These are phyloP conservation scores for Psilocybe subaeruginosa DNA, from an alignment of 768 basidiomycete species.

Conservation along the genomic window DNA sequence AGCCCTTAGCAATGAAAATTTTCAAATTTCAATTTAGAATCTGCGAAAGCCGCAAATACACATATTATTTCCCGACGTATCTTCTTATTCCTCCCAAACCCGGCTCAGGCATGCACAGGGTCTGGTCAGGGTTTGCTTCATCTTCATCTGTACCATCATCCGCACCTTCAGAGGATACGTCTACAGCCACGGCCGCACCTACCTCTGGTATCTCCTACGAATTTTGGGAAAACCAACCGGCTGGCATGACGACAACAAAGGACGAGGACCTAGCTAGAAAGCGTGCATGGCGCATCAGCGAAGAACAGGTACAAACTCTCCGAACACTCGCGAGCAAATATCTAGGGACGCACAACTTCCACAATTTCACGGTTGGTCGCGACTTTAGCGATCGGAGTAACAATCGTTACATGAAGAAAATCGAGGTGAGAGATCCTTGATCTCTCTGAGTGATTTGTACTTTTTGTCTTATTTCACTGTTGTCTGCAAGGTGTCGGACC, in stretches of 20 bases:
- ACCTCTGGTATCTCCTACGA: slow-evolving; percentile 40
- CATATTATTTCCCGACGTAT: slow-evolving; percentile 95
- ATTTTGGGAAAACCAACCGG: slow-evolving; percentile 62
- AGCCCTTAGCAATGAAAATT: no score
- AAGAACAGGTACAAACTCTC: slow-evolving; percentile 57
- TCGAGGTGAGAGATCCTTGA: slow-evolving; percentile 56
- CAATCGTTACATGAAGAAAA: slow-evolving; percentile 84
- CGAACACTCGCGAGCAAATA: slow-evolving; percentile 63
- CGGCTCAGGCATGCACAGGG: slow-evolving; percentile 58
- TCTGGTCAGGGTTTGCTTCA: slow-evolving; percentile 35
- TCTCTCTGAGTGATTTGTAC: no score
- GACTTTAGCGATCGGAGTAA: slow-evolving; percentile 84
- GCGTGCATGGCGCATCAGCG: slow-evolving; percentile 67
- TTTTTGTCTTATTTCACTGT: background rate
- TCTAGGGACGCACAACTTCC: slow-evolving; percentile 94
- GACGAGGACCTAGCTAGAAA: slow-evolving; percentile 70
- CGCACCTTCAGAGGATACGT: background rate
- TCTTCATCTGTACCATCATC: background rate
- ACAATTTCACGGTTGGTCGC: slow-evolving; percentile 93
- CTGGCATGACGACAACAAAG: slow-evolving; percentile 31
- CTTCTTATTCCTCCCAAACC: slow-evolving; percentile 90
- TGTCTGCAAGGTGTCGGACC: slow-evolving; percentile 71
- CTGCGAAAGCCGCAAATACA: slow-evolving; percentile 96
- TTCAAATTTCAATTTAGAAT: slow-evolving; percentile 51
- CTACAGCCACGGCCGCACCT: slow-evolving; percentile 18